Conservation (phyloP, 164 flowering plant genomes). For the Nymphaea thermarum region DNA sequence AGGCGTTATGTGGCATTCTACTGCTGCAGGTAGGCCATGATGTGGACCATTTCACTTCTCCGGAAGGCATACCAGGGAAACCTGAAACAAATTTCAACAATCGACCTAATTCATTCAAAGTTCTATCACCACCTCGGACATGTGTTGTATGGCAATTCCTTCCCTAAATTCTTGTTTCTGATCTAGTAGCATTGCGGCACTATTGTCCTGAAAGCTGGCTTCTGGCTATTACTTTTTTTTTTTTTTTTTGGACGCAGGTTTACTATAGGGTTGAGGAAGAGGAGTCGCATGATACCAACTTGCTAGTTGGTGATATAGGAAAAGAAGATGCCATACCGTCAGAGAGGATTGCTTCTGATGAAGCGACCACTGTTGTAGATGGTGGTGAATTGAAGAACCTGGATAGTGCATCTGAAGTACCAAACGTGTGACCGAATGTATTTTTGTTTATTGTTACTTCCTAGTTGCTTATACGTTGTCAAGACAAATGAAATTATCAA, state of each 20-base stretch:
- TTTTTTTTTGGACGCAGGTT: not conserved
- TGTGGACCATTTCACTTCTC: slow-evolving; percentile 84
- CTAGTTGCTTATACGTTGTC: too few species aligned
- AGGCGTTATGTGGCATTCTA: not conserved
- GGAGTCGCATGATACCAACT: not conserved
- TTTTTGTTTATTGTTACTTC: not conserved
- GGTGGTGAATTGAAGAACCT: not conserved
- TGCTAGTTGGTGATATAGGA: not conserved
- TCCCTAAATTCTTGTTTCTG: not conserved
- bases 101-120: slow-evolving; percentile 86
- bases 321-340: not conserved
- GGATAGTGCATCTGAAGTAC: not conserved
- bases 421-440: not conserved
- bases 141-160: slow-evolving; percentile 55
- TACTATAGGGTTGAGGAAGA: not conserved
- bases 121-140: slow-evolving; percentile 82
- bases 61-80: slow-evolving; percentile 95
- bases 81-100: slow-evolving; percentile 96
- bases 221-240: not conserved
- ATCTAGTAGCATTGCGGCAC: too few species aligned
- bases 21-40: slow-evolving; percentile 70
- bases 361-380: too few species aligned
- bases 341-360: too few species aligned
- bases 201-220: not conserved
- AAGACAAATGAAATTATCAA: too few species aligned